phyloP scores from a whole-genome alignment of 1,139 yeast genomes.

The Saccharomyces hybrid region DNA sequence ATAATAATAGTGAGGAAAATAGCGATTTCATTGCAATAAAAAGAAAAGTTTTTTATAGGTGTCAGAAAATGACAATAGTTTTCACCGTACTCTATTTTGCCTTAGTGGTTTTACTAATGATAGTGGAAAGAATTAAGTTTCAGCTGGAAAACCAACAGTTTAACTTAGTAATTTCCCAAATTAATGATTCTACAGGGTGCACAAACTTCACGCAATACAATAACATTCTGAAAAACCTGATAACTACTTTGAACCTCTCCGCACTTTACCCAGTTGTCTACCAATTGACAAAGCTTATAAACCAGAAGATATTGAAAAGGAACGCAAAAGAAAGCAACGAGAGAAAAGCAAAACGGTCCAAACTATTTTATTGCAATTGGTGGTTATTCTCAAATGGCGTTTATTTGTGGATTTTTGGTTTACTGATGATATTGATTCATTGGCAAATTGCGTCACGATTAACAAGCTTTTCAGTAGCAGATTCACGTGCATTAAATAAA shows the following conservation, averaged over 20 bases:
- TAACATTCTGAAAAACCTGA: not conserved
- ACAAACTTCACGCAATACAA: not conserved
- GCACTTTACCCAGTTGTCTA: not conserved
- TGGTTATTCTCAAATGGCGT: conserved; percentile 10
- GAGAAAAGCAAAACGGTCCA: not conserved
- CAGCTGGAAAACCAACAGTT: not conserved
- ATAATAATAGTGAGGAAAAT: not conserved
- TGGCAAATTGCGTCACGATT: conserved; percentile 7
- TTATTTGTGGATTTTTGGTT: conserved; percentile 6
- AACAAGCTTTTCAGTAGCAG: not conserved
- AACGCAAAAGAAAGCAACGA: not conserved
- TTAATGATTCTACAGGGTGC: not conserved
- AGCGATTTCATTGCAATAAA: not conserved
- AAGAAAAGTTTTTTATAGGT: not conserved
- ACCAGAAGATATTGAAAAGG: not conserved
- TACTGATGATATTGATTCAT: conserved; percentile 7
- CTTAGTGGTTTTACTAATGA: not conserved
- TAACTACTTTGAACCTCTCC: not conserved
- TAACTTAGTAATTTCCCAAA: not conserved
- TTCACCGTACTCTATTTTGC: not conserved
- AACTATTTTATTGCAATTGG: conserved; percentile 2
- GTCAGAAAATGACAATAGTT: not conserved
- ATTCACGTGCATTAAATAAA: not conserved
- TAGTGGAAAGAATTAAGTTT: not conserved
- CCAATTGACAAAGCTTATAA: not conserved